These are phyloP conservation scores for Kodamaea fungicola DNA, from an alignment of 1,139 yeast genomes.

Conservation along the genomic window DNA sequence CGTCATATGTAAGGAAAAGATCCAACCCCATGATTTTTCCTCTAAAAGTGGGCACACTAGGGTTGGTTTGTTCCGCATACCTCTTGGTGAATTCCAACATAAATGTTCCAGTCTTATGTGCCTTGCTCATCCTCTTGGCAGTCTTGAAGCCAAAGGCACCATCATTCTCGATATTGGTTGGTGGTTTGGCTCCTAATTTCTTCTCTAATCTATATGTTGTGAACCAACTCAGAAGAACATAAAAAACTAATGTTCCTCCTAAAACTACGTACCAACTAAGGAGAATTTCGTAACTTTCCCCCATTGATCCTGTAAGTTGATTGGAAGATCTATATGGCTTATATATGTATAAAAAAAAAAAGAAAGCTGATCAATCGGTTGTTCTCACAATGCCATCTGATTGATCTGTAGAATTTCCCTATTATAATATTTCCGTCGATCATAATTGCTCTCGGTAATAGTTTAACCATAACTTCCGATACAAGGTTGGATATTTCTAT, in stretches of 20 bases:
- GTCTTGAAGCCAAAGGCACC: constrained; percentile 13
- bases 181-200: constrained; percentile 11
- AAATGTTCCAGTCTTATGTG: constrained; percentile 2
- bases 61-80: constrained; percentile 1
- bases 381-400: too few species aligned
- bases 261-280: constrained; percentile 2
- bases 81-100: constrained; percentile 4
- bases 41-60: constrained; percentile 12
- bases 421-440: too few species aligned
- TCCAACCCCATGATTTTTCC: constrained; percentile 13
- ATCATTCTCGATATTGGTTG: constrained; percentile 7
- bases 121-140: constrained; percentile 3
- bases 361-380: too few species aligned
- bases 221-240: not conserved
- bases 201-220: constrained; percentile 1
- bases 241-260: not conserved
- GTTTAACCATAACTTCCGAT: too few species aligned
- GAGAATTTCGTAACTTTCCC: not conserved
- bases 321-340: not conserved
- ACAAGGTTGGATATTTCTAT: too few species aligned
- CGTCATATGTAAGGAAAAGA: constrained; percentile 18
- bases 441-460: too few species aligned
- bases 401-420: too few species aligned
- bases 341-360: not conserved
- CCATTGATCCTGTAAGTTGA: not conserved